Evolutionary conservation across 2,329 filamentous ascomycete genomes (phyloP).

Genomic region (Fragosphaeria purpurea): DNA sequence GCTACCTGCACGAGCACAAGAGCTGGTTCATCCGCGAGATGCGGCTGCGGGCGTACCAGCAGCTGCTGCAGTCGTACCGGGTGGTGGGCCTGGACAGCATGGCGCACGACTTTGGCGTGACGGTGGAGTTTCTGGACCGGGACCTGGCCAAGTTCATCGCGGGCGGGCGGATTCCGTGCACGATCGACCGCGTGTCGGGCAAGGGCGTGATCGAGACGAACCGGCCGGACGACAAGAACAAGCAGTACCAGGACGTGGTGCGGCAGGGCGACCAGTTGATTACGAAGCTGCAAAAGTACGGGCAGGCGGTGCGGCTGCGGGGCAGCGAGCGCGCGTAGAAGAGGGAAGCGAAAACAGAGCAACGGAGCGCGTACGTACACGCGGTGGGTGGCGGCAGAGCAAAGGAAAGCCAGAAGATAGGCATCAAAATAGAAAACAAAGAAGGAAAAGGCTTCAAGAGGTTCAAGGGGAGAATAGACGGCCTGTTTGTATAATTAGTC

Average conservation of each 20-base stretch:
- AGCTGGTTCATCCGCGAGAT: constrained; percentile 98
- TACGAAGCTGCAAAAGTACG: constrained; percentile 98
- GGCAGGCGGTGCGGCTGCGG: constrained; percentile 85
- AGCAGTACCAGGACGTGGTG: constrained; percentile 96
- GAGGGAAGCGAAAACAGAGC: too few relatives aligned
- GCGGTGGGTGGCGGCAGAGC: neutral
- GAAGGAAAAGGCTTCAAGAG: neutral
- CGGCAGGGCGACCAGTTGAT: constrained; percentile 97
- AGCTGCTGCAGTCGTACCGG: constrained; percentile 92
- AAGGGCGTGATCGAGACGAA: constrained; percentile 98
- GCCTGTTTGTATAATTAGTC: neutral
- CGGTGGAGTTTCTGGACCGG: constrained; percentile 89
- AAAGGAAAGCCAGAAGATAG: neutral
- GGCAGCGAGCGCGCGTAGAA: constrained; percentile 80
- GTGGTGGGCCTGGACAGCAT: constrained; percentile 96
- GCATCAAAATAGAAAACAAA: too few relatives aligned
- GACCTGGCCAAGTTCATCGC: constrained; percentile 97
- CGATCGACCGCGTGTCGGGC: constrained; percentile 91
- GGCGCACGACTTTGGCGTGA: constrained; percentile 94
- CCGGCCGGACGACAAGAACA: constrained; percentile 97
- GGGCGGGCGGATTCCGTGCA: constrained; percentile 86
- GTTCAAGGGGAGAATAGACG: neutral
- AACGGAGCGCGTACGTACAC: too few relatives aligned
- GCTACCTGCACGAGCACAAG: constrained; percentile 91
- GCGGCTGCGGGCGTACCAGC: constrained; percentile 91